phyloP scores from a whole-genome alignment of 805 yeast genomes.

The Hanseniaspora occidentalis region DNA sequence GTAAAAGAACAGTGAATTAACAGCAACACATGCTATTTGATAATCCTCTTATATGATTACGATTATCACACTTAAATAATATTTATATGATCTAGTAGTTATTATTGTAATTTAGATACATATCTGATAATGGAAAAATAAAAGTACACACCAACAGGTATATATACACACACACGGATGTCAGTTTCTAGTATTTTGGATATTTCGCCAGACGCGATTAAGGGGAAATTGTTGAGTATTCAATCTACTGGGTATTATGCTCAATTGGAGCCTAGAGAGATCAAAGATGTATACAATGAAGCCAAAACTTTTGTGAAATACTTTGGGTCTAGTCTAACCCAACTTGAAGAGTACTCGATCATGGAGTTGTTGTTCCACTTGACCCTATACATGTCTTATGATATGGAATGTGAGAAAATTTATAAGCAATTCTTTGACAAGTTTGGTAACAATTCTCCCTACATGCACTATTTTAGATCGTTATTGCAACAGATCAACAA shows the following conservation, averaged over 20 bases:
- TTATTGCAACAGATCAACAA: slow-evolving; percentile 16
- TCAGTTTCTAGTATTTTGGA: neutral
- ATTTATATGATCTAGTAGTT: too few species aligned
- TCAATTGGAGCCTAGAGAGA: slow-evolving; percentile 34
- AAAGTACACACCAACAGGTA: neutral
- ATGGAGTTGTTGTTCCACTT: slow-evolving; percentile 65
- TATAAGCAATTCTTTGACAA: slow-evolving; percentile 57
- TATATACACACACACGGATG: neutral
- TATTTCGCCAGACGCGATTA: neutral
- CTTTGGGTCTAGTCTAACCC: slow-evolving; percentile 17
- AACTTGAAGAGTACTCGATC: slow-evolving; percentile 38
- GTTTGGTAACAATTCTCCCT: slow-evolving; percentile 38
- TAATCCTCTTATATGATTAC: too few species aligned
- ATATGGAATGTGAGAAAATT: slow-evolving; percentile 55
- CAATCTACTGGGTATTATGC: slow-evolving; percentile 32
- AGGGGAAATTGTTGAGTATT: neutral
- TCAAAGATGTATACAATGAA: slow-evolving; percentile 25
- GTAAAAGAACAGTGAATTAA: too few species aligned
- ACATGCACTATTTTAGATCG: slow-evolving; percentile 21
- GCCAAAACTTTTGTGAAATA: slow-evolving; percentile 20
- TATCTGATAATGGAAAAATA: neutral
- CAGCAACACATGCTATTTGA: too few species aligned
- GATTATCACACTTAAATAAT: too few species aligned
- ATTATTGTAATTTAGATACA: too few species aligned
- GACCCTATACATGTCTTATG: slow-evolving; percentile 47